Percentiles rank a stretch among this genome's conserved stretches.
These are phyloP conservation scores for Diaporthe australafricana DNA, from an alignment of 2,329 filamentous ascomycete genomes.

Conservation along the genomic window DNA sequence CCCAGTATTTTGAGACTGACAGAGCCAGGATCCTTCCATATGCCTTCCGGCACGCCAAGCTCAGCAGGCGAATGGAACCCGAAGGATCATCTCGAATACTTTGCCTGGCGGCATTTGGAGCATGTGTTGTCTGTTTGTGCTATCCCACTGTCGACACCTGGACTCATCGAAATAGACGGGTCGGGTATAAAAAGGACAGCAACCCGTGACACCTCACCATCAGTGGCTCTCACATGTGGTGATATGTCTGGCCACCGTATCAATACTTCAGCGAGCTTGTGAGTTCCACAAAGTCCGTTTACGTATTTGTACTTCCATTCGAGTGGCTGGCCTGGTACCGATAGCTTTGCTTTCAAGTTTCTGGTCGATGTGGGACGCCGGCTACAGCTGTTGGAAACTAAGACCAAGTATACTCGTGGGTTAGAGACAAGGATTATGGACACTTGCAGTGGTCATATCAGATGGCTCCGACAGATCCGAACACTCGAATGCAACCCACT, in stretches of 20 bases:
- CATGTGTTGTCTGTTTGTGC: slow-evolving; percentile 26
- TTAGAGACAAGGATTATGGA: not conserved
- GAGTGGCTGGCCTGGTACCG: not conserved
- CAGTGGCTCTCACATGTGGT: slow-evolving; percentile 35
- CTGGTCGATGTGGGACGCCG: not conserved
- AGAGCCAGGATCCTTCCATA: not conserved
- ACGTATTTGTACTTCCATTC: too few species aligned
- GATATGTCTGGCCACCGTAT: slow-evolving; percentile 36
- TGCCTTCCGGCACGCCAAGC: not conserved
- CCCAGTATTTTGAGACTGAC: too few species aligned
- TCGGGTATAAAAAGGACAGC: not conserved
- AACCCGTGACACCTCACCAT: not conserved
- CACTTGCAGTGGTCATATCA: slow-evolving; percentile 3
- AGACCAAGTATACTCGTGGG: not conserved
- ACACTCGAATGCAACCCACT: too few species aligned
- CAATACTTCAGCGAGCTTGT: slow-evolving; percentile 36
- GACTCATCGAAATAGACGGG: not conserved
- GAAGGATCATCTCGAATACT: slow-evolving; percentile 2
- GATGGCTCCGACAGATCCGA: not conserved
- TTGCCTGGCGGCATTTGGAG: slow-evolving; percentile 26
- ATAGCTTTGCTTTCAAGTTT: slow-evolving; percentile 22
- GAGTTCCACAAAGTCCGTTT: slow-evolving; percentile 16
- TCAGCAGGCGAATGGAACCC: not conserved
- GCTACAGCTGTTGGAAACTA: not conserved
- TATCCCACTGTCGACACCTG: not conserved